These are phyloP conservation scores for Aulographum hederae DNA, from an alignment of 2,329 filamentous ascomycete species.

Conservation along the genomic window DNA sequence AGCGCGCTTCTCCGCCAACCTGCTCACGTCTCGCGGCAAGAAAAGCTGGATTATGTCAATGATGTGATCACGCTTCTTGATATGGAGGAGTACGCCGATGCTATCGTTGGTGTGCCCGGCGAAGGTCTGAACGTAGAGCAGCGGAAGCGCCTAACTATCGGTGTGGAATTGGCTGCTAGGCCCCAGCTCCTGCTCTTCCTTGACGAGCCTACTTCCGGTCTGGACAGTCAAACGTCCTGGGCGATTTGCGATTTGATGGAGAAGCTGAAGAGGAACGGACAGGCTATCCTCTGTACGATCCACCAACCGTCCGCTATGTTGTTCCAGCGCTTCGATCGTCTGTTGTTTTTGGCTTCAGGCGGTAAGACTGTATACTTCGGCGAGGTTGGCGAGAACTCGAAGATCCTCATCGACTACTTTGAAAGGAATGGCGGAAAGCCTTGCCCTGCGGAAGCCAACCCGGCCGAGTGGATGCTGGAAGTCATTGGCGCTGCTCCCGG, in stretches of 20 bases:
- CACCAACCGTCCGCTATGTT: constrained; percentile 94
- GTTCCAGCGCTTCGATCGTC: constrained; percentile 75
- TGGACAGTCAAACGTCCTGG: constrained; percentile 88
- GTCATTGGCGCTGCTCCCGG: constrained; percentile 35
- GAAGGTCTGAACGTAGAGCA: constrained; percentile 61
- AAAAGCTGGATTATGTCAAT: constrained; percentile 76
- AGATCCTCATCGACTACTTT: constrained; percentile 55
- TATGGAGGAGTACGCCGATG: constrained; percentile 80
- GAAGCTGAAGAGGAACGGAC: constrained; percentile 74
- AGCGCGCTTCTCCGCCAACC: constrained; percentile 75
- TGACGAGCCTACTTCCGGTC: constrained; percentile 86
- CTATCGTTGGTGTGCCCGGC: constrained; percentile 75
- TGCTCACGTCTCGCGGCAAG: constrained; percentile 46
- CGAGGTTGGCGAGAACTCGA: constrained; percentile 54
- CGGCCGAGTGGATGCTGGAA: constrained; percentile 63
- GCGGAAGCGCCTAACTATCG: constrained; percentile 69
- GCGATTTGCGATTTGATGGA: constrained; percentile 76
- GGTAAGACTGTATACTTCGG: constrained; percentile 71
- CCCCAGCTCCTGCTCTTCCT: constrained; percentile 79
- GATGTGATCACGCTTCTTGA: constrained; percentile 82
- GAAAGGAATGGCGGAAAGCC: constrained; percentile 48
- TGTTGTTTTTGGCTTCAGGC: constrained; percentile 60
- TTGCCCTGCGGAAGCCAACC: constrained; percentile 51
- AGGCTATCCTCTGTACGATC: constrained; percentile 91
- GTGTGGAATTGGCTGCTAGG: constrained; percentile 88